Evolutionary conservation across 1,284 basidiomycete genomes (phyloP).

Genomic region (Chondrostereum purpureum): DNA sequence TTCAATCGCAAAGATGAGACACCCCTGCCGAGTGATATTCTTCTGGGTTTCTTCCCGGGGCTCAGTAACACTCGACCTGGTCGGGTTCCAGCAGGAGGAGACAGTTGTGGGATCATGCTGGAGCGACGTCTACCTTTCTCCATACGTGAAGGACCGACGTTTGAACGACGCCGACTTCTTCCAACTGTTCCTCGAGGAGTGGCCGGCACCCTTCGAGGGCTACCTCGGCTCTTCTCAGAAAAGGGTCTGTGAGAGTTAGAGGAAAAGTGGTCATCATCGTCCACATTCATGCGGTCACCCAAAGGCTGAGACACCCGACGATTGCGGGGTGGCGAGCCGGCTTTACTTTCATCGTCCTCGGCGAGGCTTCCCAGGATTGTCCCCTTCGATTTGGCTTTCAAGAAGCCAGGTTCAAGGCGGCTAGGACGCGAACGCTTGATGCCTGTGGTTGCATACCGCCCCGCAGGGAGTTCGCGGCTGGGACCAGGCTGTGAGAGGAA

Average conservation of each 20-base stretch:
- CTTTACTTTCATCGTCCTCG: slow-evolving; percentile 61
- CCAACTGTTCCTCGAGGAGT: slow-evolving; percentile 33
- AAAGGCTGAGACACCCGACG: slow-evolving; percentile 34
- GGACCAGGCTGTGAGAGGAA: slow-evolving; percentile 34
- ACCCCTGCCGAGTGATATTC: slow-evolving; percentile 40
- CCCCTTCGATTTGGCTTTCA: slow-evolving; percentile 47
- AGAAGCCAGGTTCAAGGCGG: slow-evolving; percentile 61
- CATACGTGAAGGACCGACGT: slow-evolving; percentile 60
- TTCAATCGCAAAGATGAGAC: slow-evolving; percentile 22
- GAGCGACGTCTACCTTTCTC: slow-evolving; percentile 69
- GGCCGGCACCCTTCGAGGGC: slow-evolving; percentile 45
- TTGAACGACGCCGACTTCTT: slow-evolving; percentile 58
- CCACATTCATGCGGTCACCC: slow-evolving; percentile 54
- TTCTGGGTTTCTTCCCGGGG: slow-evolving; percentile 58
- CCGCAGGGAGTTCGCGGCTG: slow-evolving; percentile 24
- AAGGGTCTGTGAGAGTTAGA: background rate
- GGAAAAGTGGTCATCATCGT: slow-evolving; percentile 21
- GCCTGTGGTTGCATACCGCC: slow-evolving; percentile 19
- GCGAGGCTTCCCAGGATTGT: slow-evolving; percentile 56
- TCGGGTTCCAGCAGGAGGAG: slow-evolving; percentile 30
- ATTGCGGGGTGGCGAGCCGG: slow-evolving; percentile 21
- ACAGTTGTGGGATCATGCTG: slow-evolving; percentile 67
- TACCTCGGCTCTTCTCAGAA: slow-evolving; percentile 24
- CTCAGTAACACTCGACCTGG: slow-evolving; percentile 41
- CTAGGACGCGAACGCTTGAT: slow-evolving; percentile 49